Evolutionary conservation across 225 moss, liverwort and hornwort species (phyloP), one percentile per base, ranked within the genome.

Genomic region (Ulota crispa): DNA sequence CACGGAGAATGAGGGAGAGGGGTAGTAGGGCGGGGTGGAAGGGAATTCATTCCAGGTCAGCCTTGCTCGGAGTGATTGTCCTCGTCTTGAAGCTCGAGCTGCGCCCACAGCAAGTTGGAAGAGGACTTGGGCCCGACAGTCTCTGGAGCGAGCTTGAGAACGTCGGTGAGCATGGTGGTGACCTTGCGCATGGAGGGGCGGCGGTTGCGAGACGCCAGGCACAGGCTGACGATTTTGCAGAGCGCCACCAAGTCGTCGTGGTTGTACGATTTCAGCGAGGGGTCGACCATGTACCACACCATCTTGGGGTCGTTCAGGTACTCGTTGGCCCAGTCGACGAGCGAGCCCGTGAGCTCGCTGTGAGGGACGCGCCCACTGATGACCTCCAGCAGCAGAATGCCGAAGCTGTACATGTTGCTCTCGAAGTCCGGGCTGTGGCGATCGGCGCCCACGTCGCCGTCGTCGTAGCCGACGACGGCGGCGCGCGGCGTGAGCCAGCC

Each of bases 271-370:
- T 99, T 92, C 79, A 99, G 78, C 9, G 92, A 78, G 3, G 95
- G 96, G 81, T 99, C 98, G 18, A 95, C 85, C 91, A 99, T 99
- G 73, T 94, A 95, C 93, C 95, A 94, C 73, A 99, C 89, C 95
- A 95, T 99, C 88, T 99, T 95, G 3, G 95, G 88, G 63, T 95
- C 95, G 65, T 66, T 84, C 20, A 99, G 82, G 53, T 99, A 99
- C 85, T 95, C 94, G 70, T 88, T 92, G 5, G 94, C 98, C 97
- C 97, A 98, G 2, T 87, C 89, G 4, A 93, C 80, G 4, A 95
- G 87, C 10, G 86, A 87, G 0, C 94, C 94, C 16, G 88, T 83
- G n/a, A 37, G 78, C 3, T 88, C 88, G 62, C 86, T 87, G 39
- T 92, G 91, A 14, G 87, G 85, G 3, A 76, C 66, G 73, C 95